Base-by-base conservation (phyloP, 768 basidiomycete genomes). In the Sarcomyxa edulis region DNA sequence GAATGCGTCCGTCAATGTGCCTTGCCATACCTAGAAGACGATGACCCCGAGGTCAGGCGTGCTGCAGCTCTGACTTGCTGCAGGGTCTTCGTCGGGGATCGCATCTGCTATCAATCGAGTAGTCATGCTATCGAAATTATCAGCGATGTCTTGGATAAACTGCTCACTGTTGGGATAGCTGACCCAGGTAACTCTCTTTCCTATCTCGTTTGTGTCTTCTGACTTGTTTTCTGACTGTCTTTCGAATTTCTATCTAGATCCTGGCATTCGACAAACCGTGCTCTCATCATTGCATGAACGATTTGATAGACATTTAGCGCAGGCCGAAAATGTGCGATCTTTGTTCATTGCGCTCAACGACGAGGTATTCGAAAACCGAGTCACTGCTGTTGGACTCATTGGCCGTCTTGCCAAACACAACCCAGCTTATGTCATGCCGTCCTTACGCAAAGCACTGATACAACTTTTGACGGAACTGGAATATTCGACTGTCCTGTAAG, bases 341-440 rank as follows among this genome's bases (percentile, higher is more conserved):
- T 68, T 99, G 10, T 98, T 98, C 65, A 91, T 98, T 47, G 96
- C 94, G 0, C 71, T 99, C 32, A 98, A 98, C 53, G 96, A 99
- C 52, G 96, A 98, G 55, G 83, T 86, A 6, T 97, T 94, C 60
- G 84, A 86, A 34, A 96, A 96, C 55, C 81, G 96, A 15, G 79
- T 91, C 19, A 80, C 84, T n/a, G 94, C 94, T 2, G 89, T 98
- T 37, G 64, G 65, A 15, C 72, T 98, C 45, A 97, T 99, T 43
- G 96, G 96, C 1, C 81, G 96, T 19, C 75, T 99, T 18, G 90
- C 94, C 3, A 79, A 81, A 49, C 89, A 95, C 60, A 99, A 99
- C 53, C 96, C 96, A 0, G 96, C 96, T 11, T 96, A 97, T 65
- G 93, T 99, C 14, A 97, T 99, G 86, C 95, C 96, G 7, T 92